phyloP scores from a whole-genome alignment of 2,329 filamentous ascomycete genomes.

The Didymella glomerata region DNA sequence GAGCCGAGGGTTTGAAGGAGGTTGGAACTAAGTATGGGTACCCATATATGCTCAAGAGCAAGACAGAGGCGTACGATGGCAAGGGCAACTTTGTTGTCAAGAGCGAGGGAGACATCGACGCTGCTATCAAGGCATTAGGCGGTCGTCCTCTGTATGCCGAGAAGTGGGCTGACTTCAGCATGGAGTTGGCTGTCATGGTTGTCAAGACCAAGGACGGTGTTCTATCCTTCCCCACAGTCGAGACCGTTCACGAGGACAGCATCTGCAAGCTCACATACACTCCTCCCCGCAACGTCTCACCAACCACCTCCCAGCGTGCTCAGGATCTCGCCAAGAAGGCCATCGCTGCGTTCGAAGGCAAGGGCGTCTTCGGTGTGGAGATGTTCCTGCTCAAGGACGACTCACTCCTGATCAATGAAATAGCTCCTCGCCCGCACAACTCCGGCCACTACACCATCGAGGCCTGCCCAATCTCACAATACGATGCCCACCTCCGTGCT shows the following conservation, averaged over 20 bases:
- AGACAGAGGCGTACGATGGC: constrained; percentile 93
- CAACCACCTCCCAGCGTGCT: constrained; percentile 68
- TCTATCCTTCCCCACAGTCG: constrained; percentile 85
- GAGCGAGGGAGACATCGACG: constrained; percentile 65
- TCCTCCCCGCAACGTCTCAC: constrained; percentile 76
- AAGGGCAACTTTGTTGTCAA: constrained; percentile 75
- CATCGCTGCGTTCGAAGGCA: constrained; percentile 80
- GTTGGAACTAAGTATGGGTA: constrained; percentile 74
- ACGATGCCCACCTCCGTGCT: constrained; percentile 85
- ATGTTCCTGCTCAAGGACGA: constrained; percentile 85
- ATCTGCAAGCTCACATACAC: constrained; percentile 94
- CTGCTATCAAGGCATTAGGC: constrained; percentile 73
- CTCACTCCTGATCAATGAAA: constrained; percentile 81
- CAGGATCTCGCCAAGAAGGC: constrained; percentile 81
- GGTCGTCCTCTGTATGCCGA: constrained; percentile 82
- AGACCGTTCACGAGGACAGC: constrained; percentile 94
- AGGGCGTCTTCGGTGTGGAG: constrained; percentile 95
- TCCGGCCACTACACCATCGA: constrained; percentile 97
- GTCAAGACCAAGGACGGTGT: constrained; percentile 81
- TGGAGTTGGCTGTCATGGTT: constrained; percentile 93
- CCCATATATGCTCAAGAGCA: constrained; percentile 91
- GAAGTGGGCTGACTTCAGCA: constrained; percentile 84
- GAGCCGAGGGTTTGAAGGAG: constrained; percentile 67
- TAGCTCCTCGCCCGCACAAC: constrained; percentile 85
- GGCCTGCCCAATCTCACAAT: constrained; percentile 88